Percentiles rank a stretch among this genome's conserved stretches.
Conservation (phyloP, 2,329 filamentous ascomycete genomes). For the Rhinocladiella similis region DNA sequence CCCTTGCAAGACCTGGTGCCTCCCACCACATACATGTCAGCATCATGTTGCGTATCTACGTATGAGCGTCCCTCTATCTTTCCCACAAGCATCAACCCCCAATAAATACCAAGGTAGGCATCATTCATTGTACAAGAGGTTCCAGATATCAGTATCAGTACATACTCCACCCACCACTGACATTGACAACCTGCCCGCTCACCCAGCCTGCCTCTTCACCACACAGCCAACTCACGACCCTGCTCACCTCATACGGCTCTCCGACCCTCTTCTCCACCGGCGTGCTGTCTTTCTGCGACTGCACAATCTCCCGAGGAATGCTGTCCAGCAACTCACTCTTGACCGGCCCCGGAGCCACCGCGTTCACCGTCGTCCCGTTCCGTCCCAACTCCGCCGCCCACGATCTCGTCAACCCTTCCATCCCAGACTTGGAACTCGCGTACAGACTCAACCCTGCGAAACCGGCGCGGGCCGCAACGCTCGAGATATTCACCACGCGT, state of each 20-base stretch:
- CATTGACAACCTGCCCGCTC: conserved; percentile 57
- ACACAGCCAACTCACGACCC: conserved; percentile 58
- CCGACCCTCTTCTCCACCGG: conserved; percentile 54
- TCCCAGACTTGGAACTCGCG: conserved; percentile 58
- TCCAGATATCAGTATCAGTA: conserved; percentile 19
- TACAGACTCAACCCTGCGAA: conserved; percentile 53
- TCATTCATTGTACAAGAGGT: too few relatives aligned
- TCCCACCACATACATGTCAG: too few relatives aligned
- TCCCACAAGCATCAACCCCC: too few relatives aligned
- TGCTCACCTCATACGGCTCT: conserved; percentile 55
- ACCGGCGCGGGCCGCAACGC: conserved; percentile 52
- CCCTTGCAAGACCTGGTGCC: too few relatives aligned
- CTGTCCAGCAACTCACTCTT: conserved; percentile 59
- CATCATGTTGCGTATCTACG: too few relatives aligned
- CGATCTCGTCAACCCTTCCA: conserved; percentile 60
- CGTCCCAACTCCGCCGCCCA: conserved; percentile 60
- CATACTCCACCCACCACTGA: conserved; percentile 49
- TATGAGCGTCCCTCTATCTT: too few relatives aligned
- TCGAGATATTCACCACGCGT: conserved; percentile 62
- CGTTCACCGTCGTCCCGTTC: conserved; percentile 61
- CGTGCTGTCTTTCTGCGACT: conserved; percentile 52
- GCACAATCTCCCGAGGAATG: conserved; percentile 51
- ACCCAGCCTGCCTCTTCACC: conserved; percentile 52
- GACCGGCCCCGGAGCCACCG: conserved; percentile 60
- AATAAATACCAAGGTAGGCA: too few relatives aligned